A percentile compares a stretch with the other conserved stretches of the same genome.
These are phyloP conservation scores for Fonsecaea erecta DNA, from an alignment of 2,329 filamentous ascomycete genomes.

Conservation along the genomic window DNA sequence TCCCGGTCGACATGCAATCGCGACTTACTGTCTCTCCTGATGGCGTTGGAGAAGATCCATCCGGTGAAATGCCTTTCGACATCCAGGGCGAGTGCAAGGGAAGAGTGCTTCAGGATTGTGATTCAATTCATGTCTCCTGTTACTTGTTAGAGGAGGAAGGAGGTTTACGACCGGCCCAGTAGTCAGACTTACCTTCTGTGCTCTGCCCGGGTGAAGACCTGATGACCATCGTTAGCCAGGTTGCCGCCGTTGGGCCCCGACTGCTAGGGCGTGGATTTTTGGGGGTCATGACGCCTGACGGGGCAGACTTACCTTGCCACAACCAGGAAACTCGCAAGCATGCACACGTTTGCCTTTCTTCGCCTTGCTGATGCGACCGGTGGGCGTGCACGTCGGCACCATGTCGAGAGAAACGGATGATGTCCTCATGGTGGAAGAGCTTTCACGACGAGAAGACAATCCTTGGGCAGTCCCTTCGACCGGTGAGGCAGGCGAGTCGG, in stretches of 20 bases:
- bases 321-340: slow-evolving; percentile 53
- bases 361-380: slow-evolving; percentile 57
- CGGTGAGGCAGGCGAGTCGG: slow-evolving; percentile 31
- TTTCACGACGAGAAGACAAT: slow-evolving; percentile 34
- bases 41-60: slow-evolving; percentile 54
- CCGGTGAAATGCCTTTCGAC: slow-evolving; percentile 55
- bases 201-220: slow-evolving; percentile 58
- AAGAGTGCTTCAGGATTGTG: slow-evolving; percentile 55
- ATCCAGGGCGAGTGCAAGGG: slow-evolving; percentile 50
- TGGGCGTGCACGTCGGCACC: slow-evolving; percentile 54
- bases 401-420: slow-evolving; percentile 37
- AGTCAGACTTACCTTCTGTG: slow-evolving; percentile 44
- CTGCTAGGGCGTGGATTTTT: slow-evolving; percentile 13
- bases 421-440: slow-evolving; percentile 39
- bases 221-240: slow-evolving; percentile 28
- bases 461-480: slow-evolving; percentile 26
- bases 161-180: slow-evolving; percentile 16
- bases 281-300: slow-evolving; percentile 12
- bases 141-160: slow-evolving; percentile 16
- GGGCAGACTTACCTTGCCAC: slow-evolving; percentile 49
- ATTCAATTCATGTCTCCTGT: slow-evolving; percentile 56
- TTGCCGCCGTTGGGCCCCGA: slow-evolving; percentile 13
- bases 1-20: neutral
- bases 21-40: slow-evolving; percentile 56
- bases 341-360: slow-evolving; percentile 59